Evolutionary conservation across 306 rosid species (phyloP).

Genomic region (Albizia julibrissin): DNA sequence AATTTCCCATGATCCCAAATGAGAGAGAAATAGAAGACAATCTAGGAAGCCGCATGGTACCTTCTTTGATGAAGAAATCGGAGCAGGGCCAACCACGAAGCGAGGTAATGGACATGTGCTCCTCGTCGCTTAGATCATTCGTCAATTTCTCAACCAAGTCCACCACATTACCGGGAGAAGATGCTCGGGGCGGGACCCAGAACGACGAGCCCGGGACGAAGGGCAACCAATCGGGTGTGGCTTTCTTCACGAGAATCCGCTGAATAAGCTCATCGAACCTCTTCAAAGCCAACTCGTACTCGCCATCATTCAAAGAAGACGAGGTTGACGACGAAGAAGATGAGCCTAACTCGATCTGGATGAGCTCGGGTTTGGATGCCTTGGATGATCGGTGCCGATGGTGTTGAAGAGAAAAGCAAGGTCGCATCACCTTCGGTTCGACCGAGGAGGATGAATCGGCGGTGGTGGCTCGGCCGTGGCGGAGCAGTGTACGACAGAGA

Average conservation of each 20-base stretch:
- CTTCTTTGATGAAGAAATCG: constrained; percentile 36
- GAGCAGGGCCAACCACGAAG: constrained; percentile 63
- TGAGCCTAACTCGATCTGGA: constrained; percentile 49
- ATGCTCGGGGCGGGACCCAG: constrained; percentile 74
- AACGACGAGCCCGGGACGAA: constrained; percentile 74
- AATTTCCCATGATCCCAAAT: constrained; percentile 8
- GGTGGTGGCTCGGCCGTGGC: not conserved
- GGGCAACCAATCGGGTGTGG: constrained; percentile 80
- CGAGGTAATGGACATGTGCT: constrained; percentile 46
- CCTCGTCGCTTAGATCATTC: constrained; percentile 45
- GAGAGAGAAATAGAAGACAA: not conserved
- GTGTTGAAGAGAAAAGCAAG: not conserved
- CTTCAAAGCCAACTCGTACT: constrained; percentile 50
- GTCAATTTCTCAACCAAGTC: constrained; percentile 46
- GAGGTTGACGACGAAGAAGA: constrained; percentile 35
- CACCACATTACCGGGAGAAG: constrained; percentile 23
- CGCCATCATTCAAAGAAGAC: constrained; percentile 22
- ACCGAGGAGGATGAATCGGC: constrained; percentile 7
- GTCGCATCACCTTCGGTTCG: not conserved
- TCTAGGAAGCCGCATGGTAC: constrained; percentile 29
- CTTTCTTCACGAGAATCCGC: constrained; percentile 48
- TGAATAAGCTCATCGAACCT: constrained; percentile 57
- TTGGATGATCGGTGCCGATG: constrained; percentile 37
- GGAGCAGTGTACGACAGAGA: constrained; percentile 33
- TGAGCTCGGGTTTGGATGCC: constrained; percentile 37